phyloP scores from a whole-genome alignment of 2,329 filamentous ascomycete species.

The Triangularia verruculosa region DNA sequence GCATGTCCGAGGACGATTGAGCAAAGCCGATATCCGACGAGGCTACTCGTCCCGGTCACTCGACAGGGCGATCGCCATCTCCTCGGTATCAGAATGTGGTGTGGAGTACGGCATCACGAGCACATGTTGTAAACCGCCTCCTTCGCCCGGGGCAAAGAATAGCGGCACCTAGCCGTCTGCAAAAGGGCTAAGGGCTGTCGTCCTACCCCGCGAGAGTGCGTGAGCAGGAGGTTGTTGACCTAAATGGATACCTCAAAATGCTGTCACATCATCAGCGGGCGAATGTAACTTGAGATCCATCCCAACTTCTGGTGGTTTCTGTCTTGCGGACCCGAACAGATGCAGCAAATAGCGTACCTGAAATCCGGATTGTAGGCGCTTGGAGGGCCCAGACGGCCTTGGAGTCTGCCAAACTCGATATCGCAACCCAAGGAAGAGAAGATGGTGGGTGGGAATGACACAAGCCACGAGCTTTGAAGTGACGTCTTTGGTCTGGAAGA shows the following conservation, averaged over 20 bases:
- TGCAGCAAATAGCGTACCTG: not conserved
- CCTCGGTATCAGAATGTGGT: not conserved
- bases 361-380: not conserved
- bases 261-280: not conserved
- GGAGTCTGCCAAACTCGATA: not conserved
- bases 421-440: not conserved
- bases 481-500: constrained; percentile 1
- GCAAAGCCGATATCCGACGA: not conserved
- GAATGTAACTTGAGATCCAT: not conserved
- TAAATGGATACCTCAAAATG: no score
- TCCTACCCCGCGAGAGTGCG: not conserved
- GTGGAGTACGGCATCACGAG: not conserved
- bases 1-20: not conserved
- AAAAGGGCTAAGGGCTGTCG: not conserved
- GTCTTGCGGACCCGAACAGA: not conserved
- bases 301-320: not conserved
- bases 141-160: not conserved
- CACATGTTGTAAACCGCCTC: not conserved
- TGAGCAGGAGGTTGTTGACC: no score
- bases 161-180: not conserved
- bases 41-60: not conserved
- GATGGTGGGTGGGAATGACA: not conserved
- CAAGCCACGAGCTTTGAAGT: constrained; percentile 5
- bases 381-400: not conserved
- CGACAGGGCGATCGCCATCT: not conserved